Conservation (phyloP, 345 rosid genomes). For the Psidium guajava region DNA sequence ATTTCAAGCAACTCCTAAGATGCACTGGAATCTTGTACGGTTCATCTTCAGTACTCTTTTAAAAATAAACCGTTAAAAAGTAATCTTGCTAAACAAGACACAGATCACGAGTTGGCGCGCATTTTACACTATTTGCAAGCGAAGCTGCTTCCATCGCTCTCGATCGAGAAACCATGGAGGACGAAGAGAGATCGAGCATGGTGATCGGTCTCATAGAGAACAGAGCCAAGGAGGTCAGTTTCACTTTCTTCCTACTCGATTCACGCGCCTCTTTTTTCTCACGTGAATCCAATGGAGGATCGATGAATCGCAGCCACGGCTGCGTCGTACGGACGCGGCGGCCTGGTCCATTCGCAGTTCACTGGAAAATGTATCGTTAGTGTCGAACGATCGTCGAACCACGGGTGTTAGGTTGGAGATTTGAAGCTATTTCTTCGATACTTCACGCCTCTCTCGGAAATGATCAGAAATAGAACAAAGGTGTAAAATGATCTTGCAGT, state of each 20-base stretch:
- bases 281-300: background rate
- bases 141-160: background rate
- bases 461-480: background rate
- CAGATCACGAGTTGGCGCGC: slow-evolving; percentile 14
- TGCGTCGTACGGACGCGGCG: background rate
- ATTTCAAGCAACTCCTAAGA: too few species aligned
- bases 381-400: background rate
- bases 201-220: slow-evolving; percentile 77
- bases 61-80: background rate
- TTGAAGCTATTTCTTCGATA: background rate
- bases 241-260: background rate
- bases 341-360: background rate
- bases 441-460: background rate
- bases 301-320: background rate
- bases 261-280: background rate
- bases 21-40: too few species aligned
- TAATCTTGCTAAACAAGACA: background rate
- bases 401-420: background rate
- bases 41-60: too few species aligned
- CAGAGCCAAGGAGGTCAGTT: slow-evolving; percentile 85
- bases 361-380: background rate
- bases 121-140: background rate
- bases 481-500: background rate
- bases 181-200: slow-evolving; percentile 82
- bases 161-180: slow-evolving; percentile 39